Evolutionary conservation across 2,329 filamentous ascomycete genomes (phyloP).

Genomic region (Tolypocladium amazonense): DNA sequence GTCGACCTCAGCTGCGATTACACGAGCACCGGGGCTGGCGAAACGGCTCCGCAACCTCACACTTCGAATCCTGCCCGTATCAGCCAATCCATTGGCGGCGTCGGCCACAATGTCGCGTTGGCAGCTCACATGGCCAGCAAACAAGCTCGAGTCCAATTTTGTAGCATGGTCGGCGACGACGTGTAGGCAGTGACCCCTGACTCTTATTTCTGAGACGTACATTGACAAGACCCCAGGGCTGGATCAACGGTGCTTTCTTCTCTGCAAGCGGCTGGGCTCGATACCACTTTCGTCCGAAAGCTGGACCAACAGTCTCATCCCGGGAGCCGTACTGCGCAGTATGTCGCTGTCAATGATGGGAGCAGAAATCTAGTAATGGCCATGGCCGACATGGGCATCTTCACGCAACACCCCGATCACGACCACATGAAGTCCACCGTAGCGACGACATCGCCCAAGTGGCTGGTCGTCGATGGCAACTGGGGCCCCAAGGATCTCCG

Average conservation of each 20-base stretch:
- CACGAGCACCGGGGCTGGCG: slow-evolving; percentile 13
- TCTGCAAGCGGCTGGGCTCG: slow-evolving; percentile 53
- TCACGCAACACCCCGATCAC: slow-evolving; percentile 45
- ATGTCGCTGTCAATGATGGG: slow-evolving; percentile 78
- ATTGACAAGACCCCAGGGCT: slow-evolving; percentile 32
- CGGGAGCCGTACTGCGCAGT: slow-evolving; percentile 69
- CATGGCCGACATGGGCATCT: slow-evolving; percentile 91
- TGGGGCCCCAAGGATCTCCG: slow-evolving; percentile 60
- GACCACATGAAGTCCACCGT: slow-evolving; percentile 52
- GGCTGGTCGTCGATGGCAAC: slow-evolving; percentile 80
- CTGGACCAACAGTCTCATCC: slow-evolving; percentile 36
- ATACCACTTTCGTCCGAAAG: slow-evolving; percentile 50
- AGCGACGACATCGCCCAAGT: slow-evolving; percentile 48
- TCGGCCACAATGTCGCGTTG: slow-evolving; percentile 83
- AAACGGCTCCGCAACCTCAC: slow-evolving; percentile 42
- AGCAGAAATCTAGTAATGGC: slow-evolving; percentile 79
- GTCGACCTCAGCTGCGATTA: slow-evolving; percentile 83
- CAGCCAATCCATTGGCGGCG: slow-evolving; percentile 75
- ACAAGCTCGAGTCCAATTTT: slow-evolving; percentile 54
- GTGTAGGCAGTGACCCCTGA: slow-evolving; percentile 31
- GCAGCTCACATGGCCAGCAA: slow-evolving; percentile 63
- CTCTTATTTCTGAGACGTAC: background rate
- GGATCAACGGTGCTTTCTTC: slow-evolving; percentile 62
- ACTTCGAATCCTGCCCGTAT: slow-evolving; percentile 84
- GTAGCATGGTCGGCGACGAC: slow-evolving; percentile 75